Conservation (phyloP, 306 rosid species). For the Adenanthera pavonina region DNA sequence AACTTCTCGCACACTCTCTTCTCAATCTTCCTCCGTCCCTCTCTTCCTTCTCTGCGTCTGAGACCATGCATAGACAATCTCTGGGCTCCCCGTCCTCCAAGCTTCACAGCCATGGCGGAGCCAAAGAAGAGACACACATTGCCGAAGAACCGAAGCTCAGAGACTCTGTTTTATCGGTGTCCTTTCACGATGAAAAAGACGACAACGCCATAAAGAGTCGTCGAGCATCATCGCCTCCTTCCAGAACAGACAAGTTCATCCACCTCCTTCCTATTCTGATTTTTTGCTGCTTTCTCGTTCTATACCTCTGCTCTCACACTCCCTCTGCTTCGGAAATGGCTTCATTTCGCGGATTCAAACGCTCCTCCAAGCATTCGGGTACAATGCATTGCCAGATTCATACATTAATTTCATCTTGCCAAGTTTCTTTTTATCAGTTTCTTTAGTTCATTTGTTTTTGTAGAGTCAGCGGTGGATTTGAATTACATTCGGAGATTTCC, state of each 20-base stretch:
- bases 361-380: constrained; percentile 48
- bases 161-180: constrained; percentile 35
- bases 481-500: constrained; percentile 47
- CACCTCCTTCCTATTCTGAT: constrained; percentile 93
- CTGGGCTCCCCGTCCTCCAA: constrained; percentile 82
- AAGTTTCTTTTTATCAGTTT: background rate
- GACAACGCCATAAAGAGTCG: constrained; percentile 54
- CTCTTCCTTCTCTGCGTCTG: constrained; percentile 19
- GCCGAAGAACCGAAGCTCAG: constrained; percentile 45
- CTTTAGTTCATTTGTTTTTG: background rate
- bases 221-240: constrained; percentile 65
- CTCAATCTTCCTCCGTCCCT: constrained; percentile 26
- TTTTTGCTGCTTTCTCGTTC: constrained; percentile 83
- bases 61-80: constrained; percentile 90
- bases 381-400: constrained; percentile 37
- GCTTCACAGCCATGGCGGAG: constrained; percentile 67
- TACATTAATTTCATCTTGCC: background rate
- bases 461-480: constrained; percentile 48
- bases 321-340: constrained; percentile 84
- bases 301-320: constrained; percentile 85
- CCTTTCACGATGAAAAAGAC: constrained; percentile 35
- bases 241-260: constrained; percentile 63
- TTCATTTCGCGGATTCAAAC: constrained; percentile 63
- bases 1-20: constrained; percentile 4
- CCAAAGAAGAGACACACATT: constrained; percentile 42